Evolutionary conservation across 2,329 filamentous ascomycete species (phyloP), one percentile per base, ranked within the genome.

Genomic region (Kalmusia sp.): DNA sequence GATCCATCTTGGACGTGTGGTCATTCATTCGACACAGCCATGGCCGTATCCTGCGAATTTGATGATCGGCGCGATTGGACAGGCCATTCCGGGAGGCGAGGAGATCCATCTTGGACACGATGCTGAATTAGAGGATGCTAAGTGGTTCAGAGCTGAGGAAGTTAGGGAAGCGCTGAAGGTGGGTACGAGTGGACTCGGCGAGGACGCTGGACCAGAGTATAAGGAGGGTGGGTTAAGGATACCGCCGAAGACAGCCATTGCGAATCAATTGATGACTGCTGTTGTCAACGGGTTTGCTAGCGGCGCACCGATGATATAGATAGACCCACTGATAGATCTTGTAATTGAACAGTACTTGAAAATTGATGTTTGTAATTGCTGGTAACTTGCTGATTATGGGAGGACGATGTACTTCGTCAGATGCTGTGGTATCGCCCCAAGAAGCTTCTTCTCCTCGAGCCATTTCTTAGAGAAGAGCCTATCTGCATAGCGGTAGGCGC

Each of bases 401-500:
- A 98, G 79, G 57, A 98, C 93, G 76, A 97, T 96, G 77, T 99
- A 98, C 82, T 92, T 96, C 74, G 90, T 85, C 71, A 98, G 76
- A 71, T 91, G 87, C 79, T 91, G 84, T 6, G 95, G 95, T 72
- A 99, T 88, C 37, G 92, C 88, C 24, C 80, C 84, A 39, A 95
- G 75, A 60, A 99, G 79, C 52, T 89, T 90, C 86, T 98, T 99
- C 68, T 87, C 86, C 73, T 87, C 82, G 63, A 99, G 78, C 95
- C 95, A 99, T 75, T 89, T 93, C 74, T 86, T 86, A 39, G 91
- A 96, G 79, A 99, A 99, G 57, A 99, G 75, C 30, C 95, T 83
- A 61, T 99, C 95, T 4, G 95, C 95, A 74, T 99, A 99, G 69
- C 95, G 82, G 73, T 99, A 98, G n/a, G 95, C 95, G 55, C 95